phyloP scores from a whole-genome alignment of 495 filamentous ascomycete genomes.

The Penicillium egyptiacum region DNA sequence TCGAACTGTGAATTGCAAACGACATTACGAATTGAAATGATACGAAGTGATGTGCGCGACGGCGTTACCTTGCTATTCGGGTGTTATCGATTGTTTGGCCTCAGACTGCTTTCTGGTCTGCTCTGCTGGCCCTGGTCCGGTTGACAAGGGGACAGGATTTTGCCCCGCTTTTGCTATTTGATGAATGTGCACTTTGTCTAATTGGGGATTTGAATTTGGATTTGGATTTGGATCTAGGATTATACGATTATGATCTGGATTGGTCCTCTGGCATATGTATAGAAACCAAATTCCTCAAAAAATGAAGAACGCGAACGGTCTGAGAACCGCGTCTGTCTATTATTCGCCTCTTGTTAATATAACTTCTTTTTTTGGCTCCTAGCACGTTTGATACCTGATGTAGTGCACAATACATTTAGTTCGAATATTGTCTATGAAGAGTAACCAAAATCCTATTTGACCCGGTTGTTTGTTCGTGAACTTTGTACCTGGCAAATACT shows the following conservation, averaged over 20 bases:
- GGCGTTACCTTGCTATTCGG: neutral
- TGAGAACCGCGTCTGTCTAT: neutral
- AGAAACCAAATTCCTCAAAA: neutral
- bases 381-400: neutral
- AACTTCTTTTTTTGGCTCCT: neutral
- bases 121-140: neutral
- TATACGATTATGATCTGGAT: neutral
- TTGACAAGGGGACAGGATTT: slow-evolving; percentile 5
- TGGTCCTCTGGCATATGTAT: neutral
- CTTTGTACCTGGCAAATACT: slow-evolving; percentile 6
- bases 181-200: neutral
- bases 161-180: neutral
- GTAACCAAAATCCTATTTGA: neutral
- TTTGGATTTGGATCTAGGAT: neutral
- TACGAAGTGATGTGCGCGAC: neutral
- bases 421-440: neutral
- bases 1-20: neutral
- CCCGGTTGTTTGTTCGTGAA: slow-evolving; percentile 2
- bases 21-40: slow-evolving; percentile 12
- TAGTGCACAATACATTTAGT: neutral
- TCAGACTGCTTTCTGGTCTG: neutral
- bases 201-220: neutral
- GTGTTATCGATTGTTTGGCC: slow-evolving; percentile 1
- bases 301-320: neutral
- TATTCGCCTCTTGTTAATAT: slow-evolving; percentile 1